phyloP scores from a whole-genome alignment of 2,329 filamentous ascomycete genomes.

The Volutella citrinella region DNA sequence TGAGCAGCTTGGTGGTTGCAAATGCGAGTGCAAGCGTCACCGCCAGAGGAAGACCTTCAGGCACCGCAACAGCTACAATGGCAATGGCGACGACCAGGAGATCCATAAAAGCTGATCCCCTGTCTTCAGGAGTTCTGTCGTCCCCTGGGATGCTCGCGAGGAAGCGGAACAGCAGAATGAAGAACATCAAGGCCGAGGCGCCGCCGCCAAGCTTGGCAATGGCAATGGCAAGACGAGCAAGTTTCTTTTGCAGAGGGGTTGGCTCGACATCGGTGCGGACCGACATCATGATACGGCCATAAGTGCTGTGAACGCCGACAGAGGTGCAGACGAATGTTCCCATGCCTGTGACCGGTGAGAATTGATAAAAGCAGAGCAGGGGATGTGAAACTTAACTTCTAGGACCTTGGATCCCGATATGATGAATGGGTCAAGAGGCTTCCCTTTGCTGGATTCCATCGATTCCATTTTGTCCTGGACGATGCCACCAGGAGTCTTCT shows the following conservation, averaged over 20 bases:
- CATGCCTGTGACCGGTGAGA: constrained; percentile 31
- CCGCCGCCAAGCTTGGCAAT: constrained; percentile 46
- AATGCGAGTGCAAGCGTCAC: constrained; percentile 66
- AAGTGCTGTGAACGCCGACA: constrained; percentile 48
- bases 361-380: neutral
- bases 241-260: constrained; percentile 52
- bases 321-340: constrained; percentile 52
- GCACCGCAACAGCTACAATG: constrained; percentile 58
- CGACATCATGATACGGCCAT: constrained; percentile 53
- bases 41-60: constrained; percentile 62
- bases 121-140: constrained; percentile 5
- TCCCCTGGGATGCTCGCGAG: constrained; percentile 5
- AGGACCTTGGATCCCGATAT: constrained; percentile 51
- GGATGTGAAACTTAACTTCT: constrained; percentile 33
- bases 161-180: constrained; percentile 11
- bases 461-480: constrained; percentile 49
- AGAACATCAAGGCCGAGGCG: constrained; percentile 10
- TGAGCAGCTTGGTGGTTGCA: constrained; percentile 64
- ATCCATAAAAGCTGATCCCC: constrained; percentile 26
- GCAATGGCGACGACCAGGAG: constrained; percentile 65
- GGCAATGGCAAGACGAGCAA: constrained; percentile 33
- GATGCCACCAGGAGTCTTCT: constrained; percentile 59
- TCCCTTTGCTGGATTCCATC: constrained; percentile 39
- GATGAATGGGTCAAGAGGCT: constrained; percentile 61
- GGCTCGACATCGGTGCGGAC: constrained; percentile 45